These are phyloP conservation scores for Fusarium proliferatum DNA, from an alignment of 2,329 filamentous ascomycete species.

Conservation along the genomic window DNA sequence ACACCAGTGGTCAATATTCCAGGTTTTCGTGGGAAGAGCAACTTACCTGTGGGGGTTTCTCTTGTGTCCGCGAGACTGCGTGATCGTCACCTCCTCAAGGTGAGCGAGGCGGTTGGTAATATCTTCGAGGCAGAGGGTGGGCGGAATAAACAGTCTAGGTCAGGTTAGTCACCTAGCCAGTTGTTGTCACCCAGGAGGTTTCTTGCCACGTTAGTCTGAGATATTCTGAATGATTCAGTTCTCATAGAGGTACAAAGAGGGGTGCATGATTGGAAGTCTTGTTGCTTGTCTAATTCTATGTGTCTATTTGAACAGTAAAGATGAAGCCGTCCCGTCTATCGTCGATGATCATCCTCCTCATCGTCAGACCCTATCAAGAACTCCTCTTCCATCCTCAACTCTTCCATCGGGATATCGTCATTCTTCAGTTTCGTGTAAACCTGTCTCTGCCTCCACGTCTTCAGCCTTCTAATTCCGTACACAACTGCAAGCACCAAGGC, in stretches of 20 bases:
- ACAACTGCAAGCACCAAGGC: conserved; percentile 17
- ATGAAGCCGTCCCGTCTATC: background rate
- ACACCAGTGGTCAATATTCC: conserved; percentile 71
- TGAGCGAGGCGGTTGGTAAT: conserved; percentile 50
- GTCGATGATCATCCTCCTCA: conserved; percentile 5
- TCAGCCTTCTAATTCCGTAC: conserved; percentile 14
- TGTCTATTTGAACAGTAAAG: background rate
- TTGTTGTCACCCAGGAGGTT: fast-evolving
- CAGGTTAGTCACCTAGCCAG: no score
- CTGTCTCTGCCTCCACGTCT: conserved; percentile 5
- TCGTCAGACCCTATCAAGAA: conserved; percentile 33
- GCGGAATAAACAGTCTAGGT: conserved; percentile 6
- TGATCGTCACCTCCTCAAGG: conserved; percentile 58
- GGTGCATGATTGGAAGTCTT: background rate
- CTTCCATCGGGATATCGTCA: conserved; percentile 47
- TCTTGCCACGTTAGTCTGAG: no score
- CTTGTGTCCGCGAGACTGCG: conserved; percentile 59
- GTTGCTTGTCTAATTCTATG: background rate
- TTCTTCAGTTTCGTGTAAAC: conserved; percentile 36
- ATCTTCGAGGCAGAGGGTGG: conserved; percentile 48
- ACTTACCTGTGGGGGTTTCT: conserved; percentile 68
- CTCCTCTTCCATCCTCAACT: conserved; percentile 49
- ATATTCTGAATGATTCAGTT: background rate
- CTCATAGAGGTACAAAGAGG: no score
- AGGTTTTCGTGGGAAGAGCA: conserved; percentile 63